Evolutionary conservation across 352 stramenopile genomes (phyloP).

Genomic region (Phytophthora constricta): DNA sequence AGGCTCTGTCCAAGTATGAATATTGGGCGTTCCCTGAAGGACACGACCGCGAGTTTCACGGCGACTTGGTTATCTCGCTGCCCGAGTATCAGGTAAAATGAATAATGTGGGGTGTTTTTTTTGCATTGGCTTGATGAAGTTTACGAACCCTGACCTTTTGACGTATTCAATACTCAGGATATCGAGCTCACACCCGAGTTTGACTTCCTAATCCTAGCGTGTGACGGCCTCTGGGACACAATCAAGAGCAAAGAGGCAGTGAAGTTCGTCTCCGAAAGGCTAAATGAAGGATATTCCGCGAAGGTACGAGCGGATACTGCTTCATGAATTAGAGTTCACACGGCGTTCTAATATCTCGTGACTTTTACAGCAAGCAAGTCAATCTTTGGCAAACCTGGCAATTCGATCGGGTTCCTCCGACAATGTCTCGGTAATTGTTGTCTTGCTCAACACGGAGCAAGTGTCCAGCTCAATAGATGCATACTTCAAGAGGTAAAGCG

Average conservation of each 20-base stretch:
- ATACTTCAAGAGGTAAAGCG: constrained; percentile 28
- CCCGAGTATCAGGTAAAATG: constrained; percentile 77
- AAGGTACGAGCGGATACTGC: constrained; percentile 42
- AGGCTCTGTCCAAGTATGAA: constrained; percentile 74
- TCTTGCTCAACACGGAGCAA: constrained; percentile 71
- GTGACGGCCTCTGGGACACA: constrained; percentile 93
- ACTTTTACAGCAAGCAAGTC: constrained; percentile 66
- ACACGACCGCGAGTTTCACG: constrained; percentile 79
- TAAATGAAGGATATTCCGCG: constrained; percentile 73
- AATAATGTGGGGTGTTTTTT: not conserved
- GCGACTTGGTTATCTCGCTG: constrained; percentile 87
- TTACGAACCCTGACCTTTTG: too few species aligned
- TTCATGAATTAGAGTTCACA: not conserved
- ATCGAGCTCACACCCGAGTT: constrained; percentile 91
- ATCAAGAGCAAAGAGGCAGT: constrained; percentile 94
- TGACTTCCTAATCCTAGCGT: constrained; percentile 92
- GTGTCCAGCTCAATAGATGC: constrained; percentile 37
- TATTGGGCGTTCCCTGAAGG: constrained; percentile 87
- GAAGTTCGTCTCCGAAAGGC: constrained; percentile 73
- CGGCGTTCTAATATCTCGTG: constrained; percentile 3
- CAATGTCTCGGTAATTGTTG: constrained; percentile 90
- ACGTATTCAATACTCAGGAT: too few species aligned
- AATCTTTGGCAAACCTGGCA: constrained; percentile 84
- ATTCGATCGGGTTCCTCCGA: constrained; percentile 88
- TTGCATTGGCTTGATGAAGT: too few species aligned